Evolutionary conservation across 1,284 basidiomycete genomes (phyloP), one percentile per base, ranked within the genome.

Genomic region (Ustilago curta): DNA sequence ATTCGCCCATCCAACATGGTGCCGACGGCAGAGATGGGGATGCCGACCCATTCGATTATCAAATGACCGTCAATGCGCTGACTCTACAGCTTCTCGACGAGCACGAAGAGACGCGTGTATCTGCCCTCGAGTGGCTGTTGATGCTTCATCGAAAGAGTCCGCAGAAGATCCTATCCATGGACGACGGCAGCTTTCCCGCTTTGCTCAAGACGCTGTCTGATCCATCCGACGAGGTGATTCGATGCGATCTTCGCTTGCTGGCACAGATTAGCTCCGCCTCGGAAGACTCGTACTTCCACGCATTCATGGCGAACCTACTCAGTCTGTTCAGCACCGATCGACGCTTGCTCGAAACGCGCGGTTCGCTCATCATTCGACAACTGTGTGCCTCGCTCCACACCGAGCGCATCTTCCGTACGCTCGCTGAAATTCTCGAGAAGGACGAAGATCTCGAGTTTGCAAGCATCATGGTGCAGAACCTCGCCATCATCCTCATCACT

Each of bases 361-460:
- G 97, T 16, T 97, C 94, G 83, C 88, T 99, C 40, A 99, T 99
- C 83, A 95, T 99, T 62, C 90, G 96, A 5, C 95, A 99, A 82
- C 88, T 99, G 7, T 99, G 97, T 83, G 86, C 95, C 42, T 94
- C 95, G 81, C 88, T 99, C 59, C 97, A 96, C 82, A 94, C 95
- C 0, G 97, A 99, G 85, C 89, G 92, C 76, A 98, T 99, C 83
- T 99, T 97, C 85, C 89, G 93, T 59, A 94, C 95, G 0, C 93
- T 98, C 78, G 96, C 97, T 0, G 96, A 98, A 86, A 95, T 99
- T 54, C 86, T 99, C 70, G 97, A 99, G 87, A 95, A 95, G 84
- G 96, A 99, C 87, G 96, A 98, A 91, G 96, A 98, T 84, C 88
- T 98, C 52, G 96, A 98, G 84, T 98, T 98, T 85, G 95, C 95